A percentile compares a stretch with the other conserved stretches of the same genome.
Evolutionary conservation across 2,329 filamentous ascomycete species (phyloP).

Genomic region (Colletotrichum spinosum): DNA sequence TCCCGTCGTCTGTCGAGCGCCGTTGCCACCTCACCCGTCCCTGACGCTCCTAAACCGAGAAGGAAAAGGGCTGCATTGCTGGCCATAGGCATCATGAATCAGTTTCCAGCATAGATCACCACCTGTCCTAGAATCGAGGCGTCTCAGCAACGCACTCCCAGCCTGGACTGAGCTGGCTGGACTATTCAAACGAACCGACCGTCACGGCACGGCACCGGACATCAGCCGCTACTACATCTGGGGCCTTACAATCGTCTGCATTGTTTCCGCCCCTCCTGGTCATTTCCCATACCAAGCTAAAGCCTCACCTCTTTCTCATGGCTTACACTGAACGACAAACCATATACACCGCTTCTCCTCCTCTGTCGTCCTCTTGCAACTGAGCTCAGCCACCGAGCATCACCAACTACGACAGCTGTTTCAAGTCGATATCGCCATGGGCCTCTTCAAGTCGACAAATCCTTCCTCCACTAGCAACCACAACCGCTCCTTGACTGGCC

Average conservation of each 20-base stretch:
- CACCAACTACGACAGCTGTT: slow-evolving; percentile 17
- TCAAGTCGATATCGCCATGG: slow-evolving; percentile 44
- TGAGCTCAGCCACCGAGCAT: slow-evolving; percentile 22
- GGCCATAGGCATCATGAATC: slow-evolving; percentile 47
- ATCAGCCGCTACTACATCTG: slow-evolving; percentile 20
- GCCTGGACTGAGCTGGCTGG: slow-evolving; percentile 14
- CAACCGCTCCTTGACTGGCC: slow-evolving; percentile 47
- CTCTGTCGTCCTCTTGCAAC: slow-evolving; percentile 12
- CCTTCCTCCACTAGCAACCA: slow-evolving; percentile 52
- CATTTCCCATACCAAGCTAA: slow-evolving; percentile 8
- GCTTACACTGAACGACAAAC: slow-evolving; percentile 27
- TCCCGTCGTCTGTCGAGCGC: slow-evolving; percentile 18
- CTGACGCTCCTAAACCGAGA: slow-evolving; percentile 18
- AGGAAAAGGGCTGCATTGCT: slow-evolving; percentile 45
- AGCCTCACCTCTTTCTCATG: slow-evolving; percentile 25
- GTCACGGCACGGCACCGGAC: slow-evolving; percentile 29
- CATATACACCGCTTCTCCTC: slow-evolving; percentile 34
- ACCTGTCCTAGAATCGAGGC: slow-evolving; percentile 34
- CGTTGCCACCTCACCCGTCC: slow-evolving; percentile 25
- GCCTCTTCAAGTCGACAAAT: slow-evolving; percentile 56
- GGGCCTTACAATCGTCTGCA: slow-evolving; percentile 23
- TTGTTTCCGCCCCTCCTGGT: slow-evolving; percentile 19
- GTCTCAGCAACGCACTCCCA: slow-evolving; percentile 28
- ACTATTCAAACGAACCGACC: slow-evolving; percentile 18
- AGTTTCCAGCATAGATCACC: slow-evolving; percentile 40